A percentile compares a stretch with the other conserved stretches of the same genome.
phyloP scores from a whole-genome alignment of 2,329 filamentous ascomycete genomes.

The Hymenoscyphus infarciens region DNA sequence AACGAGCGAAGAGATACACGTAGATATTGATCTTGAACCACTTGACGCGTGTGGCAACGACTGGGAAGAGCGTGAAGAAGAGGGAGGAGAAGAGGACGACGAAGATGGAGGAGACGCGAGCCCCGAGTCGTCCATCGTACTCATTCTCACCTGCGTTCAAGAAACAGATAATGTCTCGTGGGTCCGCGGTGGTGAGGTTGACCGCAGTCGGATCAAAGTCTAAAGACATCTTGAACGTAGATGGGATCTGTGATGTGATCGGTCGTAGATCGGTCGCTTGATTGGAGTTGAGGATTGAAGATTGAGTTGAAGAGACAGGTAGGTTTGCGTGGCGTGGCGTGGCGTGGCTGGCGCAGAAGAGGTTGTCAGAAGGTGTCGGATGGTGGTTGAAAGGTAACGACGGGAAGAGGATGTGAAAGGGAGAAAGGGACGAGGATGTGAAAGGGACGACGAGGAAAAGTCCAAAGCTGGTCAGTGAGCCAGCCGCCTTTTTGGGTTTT shows the following conservation, averaged over 20 bases:
- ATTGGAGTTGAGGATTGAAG: neutral
- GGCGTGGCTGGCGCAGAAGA: too few species aligned
- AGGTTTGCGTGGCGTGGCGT: too few species aligned
- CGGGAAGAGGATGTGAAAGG: too few species aligned
- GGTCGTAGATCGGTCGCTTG: neutral
- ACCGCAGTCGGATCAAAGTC: slow-evolving; percentile 42
- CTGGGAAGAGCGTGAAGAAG: slow-evolving; percentile 62
- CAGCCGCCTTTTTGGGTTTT: neutral
- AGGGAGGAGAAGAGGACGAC: slow-evolving; percentile 65
- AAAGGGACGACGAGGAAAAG: too few species aligned
- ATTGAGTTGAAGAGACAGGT: neutral
- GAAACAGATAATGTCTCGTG: slow-evolving; percentile 48
- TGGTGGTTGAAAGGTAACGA: too few species aligned
- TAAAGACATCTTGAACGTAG: slow-evolving; percentile 14
- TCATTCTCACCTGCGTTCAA: slow-evolving; percentile 45
- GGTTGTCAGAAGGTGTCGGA: too few species aligned
- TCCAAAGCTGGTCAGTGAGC: too few species aligned
- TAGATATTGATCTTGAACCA: slow-evolving; percentile 57
- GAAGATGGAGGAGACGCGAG: slow-evolving; percentile 70
- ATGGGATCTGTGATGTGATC: neutral
- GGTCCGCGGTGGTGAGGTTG: slow-evolving; percentile 42
- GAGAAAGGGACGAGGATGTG: too few species aligned
- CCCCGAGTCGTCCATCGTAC: slow-evolving; percentile 56
- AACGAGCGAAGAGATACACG: slow-evolving; percentile 61
- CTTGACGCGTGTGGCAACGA: slow-evolving; percentile 57